Conservation (phyloP, 345 rosid genomes). For the Syzygium aqueum region DNA sequence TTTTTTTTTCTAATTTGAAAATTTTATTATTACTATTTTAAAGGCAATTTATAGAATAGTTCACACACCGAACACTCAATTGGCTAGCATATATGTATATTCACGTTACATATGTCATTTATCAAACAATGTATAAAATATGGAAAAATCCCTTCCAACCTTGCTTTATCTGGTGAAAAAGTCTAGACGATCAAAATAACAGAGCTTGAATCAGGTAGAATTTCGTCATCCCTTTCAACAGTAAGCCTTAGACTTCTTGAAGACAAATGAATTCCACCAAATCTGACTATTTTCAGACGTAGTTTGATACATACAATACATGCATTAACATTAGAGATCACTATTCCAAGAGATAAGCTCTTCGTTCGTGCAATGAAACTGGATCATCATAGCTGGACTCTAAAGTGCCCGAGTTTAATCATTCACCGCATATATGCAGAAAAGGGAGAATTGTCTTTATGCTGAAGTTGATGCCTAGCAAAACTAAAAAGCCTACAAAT, state of each 20-base stretch:
- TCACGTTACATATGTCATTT: not conserved
- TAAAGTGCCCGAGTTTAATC: not conserved
- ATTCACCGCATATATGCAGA: not conserved
- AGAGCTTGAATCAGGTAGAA: not conserved
- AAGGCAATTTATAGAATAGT: not conserved
- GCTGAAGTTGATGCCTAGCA: not conserved
- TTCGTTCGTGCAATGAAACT: not conserved
- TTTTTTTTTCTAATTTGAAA: too few species aligned
- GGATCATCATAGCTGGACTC: not conserved
- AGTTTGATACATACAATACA: not conserved
- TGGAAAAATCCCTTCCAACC: not conserved
- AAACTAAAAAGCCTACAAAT: not conserved
- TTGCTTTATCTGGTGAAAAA: not conserved
- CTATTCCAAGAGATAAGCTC: not conserved
- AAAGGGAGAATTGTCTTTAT: not conserved
- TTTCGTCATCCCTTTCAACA: not conserved
- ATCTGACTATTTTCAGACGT: not conserved
- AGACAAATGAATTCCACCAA: not conserved
- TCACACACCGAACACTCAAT: not conserved
- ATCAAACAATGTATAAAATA: not conserved
- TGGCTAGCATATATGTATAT: not conserved
- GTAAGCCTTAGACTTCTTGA: not conserved
- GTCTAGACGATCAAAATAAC: not conserved
- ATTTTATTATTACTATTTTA: not conserved
- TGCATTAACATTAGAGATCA: not conserved